phyloP scores from a whole-genome alignment of 352 stramenopile genomes.

The Pythium periplocum region DNA sequence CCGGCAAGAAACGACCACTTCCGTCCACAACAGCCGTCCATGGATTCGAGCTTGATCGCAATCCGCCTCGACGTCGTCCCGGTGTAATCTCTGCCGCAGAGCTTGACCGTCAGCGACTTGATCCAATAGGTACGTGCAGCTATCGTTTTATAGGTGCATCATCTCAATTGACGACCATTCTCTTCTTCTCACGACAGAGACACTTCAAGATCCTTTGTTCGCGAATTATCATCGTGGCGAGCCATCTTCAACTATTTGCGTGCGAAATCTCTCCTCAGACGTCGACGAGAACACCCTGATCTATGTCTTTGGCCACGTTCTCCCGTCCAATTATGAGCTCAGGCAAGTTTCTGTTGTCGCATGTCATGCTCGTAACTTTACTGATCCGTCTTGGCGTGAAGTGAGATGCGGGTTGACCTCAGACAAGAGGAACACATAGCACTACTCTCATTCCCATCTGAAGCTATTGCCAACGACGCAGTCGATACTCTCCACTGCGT shows the following conservation, averaged over 20 bases:
- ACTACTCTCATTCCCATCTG: no score
- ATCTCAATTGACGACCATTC: background rate
- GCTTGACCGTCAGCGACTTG: slow-evolving; percentile 33
- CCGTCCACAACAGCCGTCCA: no score
- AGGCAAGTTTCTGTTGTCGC: slow-evolving; percentile 19
- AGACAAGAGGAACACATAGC: no score
- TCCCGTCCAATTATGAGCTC: slow-evolving; percentile 31
- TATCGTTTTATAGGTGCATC: background rate
- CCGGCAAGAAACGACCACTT: no score
- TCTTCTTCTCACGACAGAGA: no score
- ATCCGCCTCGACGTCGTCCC: slow-evolving; percentile 10
- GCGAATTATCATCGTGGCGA: slow-evolving; percentile 26
- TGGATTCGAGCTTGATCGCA: no score
- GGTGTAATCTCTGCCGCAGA: slow-evolving; percentile 61
- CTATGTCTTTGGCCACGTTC: slow-evolving; percentile 50
- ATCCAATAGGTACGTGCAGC: slow-evolving; percentile 23
- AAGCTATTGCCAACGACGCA: no score
- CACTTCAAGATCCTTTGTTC: slow-evolving; percentile 21
- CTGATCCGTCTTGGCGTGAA: no score
- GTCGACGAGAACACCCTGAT: slow-evolving; percentile 51
- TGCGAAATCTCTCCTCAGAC: slow-evolving; percentile 35
- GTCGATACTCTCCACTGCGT: no score
- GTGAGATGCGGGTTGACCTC: no score
- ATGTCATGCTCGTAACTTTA: no score
- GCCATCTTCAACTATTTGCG: slow-evolving; percentile 22